Evolutionary conservation across 2,329 filamentous ascomycete genomes (phyloP), one percentile per base, ranked within the genome.

Genomic region (Fusarium tjaetaba): DNA sequence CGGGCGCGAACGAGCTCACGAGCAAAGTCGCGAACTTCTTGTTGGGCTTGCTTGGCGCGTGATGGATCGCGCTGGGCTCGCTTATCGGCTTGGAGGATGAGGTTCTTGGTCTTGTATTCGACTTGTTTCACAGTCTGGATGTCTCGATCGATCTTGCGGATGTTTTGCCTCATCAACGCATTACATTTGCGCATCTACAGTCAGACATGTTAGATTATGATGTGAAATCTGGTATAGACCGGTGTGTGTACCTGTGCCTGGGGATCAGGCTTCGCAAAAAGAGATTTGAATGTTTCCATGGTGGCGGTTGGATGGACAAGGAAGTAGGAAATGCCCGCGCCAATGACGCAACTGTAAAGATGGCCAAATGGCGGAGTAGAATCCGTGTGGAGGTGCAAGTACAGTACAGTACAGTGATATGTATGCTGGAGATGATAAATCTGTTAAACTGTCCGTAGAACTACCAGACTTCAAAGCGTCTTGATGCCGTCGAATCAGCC

Each of bases 131-230:
- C 89, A 74, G 91, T 87, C 61, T 88, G 84, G 81, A 99, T 96
- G 84, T 98, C 95, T 80, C 96, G 95, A 82, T 99, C 96, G 78
- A 99, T 90, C 81, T 97, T 96, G 80, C 96, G 95, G 71, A 94
- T 93, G 84, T 98, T 98, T 81, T 91, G 86, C 70, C 96, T 94
- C 78, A 99, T 93, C 71, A 98, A 90, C 70, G 90, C 87, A 83
- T 98, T 97, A 84, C 96, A 98, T 91, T 98, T 98, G 73, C 95
- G 92, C 84, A 96, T 92, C 96, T 99, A 78, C 38, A 39, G 53
- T 38, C 48, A 57, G 61, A 62, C 32, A 67, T 55, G 53, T 58
- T 24, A 28, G 32, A 52, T 46, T 41, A 49, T 38, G 53, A 63
- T 48, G 43, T 18, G 34, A 34, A 58, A 49, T 38, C 4, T 14